Base-by-base conservation (phyloP, 2,329 filamentous ascomycete genomes). In the Alternaria consortialis region DNA sequence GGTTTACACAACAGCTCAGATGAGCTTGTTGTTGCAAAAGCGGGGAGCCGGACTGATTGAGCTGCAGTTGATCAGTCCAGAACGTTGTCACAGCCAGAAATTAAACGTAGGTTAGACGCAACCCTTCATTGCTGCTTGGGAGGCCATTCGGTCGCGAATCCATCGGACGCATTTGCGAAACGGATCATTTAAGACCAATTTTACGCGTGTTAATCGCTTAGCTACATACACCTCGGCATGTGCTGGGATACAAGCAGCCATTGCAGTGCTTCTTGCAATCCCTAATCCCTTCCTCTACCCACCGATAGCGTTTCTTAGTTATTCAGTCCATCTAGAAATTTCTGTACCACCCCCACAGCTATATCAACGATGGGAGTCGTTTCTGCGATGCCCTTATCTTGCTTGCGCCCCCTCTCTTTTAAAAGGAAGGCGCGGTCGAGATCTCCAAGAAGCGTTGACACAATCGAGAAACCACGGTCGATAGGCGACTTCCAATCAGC, bases 11-110 rank as follows among this genome's bases (percentile, higher is more conserved):
- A 36, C 36, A 47, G 29, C 44, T 27, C 15, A 27, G 20, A 34
- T 39, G 25, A 29, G 46, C 32, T 52, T 46, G 2, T 57, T 37
- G 27, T 47, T 42, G 42, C 25, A 52, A 46, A 47, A 29, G 58
- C 34, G 58, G 58, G 58, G 58, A 60, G 53, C 58, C 58, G 58
- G 32, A 15, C 25, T 37, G 27, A 1, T 27, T 15, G 15, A 20
- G 11, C 5, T 37, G 32, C 20, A 50, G 46, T 48, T 5, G 8
- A 15, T 8, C 17, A 6, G 37, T 25, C 20, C 39, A 42, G 39
- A 42, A 3, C 9, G 6, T 42, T 13, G 11, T 25, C 39, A 25
- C 20, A 4, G 32, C 20, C 32, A 37, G 36, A 32, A 36, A 36
- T 34, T 13, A 11, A 25, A 25, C 13, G 1, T 37, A 20, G 20